Base-by-base conservation (phyloP, 352 stramenopile genomes). In the Phytophthora hibernalis region DNA sequence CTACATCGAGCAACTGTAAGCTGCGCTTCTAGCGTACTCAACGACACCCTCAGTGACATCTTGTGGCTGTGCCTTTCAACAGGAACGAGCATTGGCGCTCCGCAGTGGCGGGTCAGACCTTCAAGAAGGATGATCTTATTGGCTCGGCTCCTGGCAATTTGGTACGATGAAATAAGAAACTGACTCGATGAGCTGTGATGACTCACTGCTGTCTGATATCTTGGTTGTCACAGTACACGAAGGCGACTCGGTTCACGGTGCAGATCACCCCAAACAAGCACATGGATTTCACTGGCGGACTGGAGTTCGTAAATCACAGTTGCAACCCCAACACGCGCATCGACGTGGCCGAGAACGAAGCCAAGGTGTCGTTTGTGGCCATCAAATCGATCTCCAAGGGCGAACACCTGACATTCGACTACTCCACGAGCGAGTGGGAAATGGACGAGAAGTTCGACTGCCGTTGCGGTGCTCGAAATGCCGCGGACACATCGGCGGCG, bases 391-490 rank as follows among this genome's bases (percentile, higher is more conserved):
- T 97, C 59, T 68, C 77, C 5, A 71, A 93, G 24, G 72, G 85
- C 37, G 83, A 95, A 53, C 80, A 93, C 63, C 69, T 96, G 28
- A 89, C 78, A 5, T 96, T 96, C 57, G 90, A 97, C 75, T 97
- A 97, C 77, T 82, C 83, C 54, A 95, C 88, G 56, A 97, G 85
- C 58, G 90, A 97, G 64, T 97, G 90, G 90, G 88, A 97, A 73
- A 97, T 97, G 90, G 87, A 97, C 60, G 87, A 95, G 61, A 95
- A 96, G 62, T 97, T 97, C 26, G 74, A 87, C 54, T 97, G 90
- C 68, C 79, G 79, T 37, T 97, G 90, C 58, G 85, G 88, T 45
- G 76, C 83, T 22, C 65, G 3, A 80, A 74, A 11, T 93, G 86
- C 58, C 78, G 77, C 28, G 81, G 83, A 20, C 74, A 93, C 71